Percentiles rank a stretch among this genome's conserved stretches.
Evolutionary conservation across 179 eudicot species (phyloP).

Genomic region (Silene noctiflora): DNA sequence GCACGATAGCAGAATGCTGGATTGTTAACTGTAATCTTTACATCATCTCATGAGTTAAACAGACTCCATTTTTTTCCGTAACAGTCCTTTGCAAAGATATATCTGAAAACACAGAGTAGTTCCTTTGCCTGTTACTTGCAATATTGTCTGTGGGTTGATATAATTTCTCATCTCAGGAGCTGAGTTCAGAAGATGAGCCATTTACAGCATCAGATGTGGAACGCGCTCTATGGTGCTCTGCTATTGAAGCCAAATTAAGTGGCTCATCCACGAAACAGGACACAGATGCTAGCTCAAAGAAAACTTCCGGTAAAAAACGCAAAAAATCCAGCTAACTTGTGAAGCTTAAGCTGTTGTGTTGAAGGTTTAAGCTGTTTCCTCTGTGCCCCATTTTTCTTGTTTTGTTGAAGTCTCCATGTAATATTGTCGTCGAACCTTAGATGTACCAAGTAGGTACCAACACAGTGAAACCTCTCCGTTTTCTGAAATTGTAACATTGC

Average conservation of each 20-base stretch:
- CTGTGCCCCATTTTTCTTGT: not conserved
- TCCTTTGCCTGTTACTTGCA: not conserved
- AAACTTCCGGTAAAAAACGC: constrained; percentile 47
- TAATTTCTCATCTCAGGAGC: constrained; percentile 37
- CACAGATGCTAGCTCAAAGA: constrained; percentile 28
- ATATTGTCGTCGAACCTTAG: no score
- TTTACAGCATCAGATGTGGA: constrained; percentile 85
- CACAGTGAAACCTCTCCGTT: no score
- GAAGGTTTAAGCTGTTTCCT: not conserved
- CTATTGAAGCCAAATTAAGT: constrained; percentile 47
- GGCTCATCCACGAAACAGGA: constrained; percentile 25
- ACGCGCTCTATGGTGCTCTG: constrained; percentile 75
- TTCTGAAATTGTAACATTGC: no score
- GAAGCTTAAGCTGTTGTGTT: not conserved
- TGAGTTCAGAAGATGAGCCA: constrained; percentile 43
- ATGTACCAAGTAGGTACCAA: no score
- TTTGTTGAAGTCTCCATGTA: not conserved
- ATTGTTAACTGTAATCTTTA: not conserved
- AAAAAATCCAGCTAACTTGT: constrained; percentile 23
- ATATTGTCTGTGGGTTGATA: not conserved
- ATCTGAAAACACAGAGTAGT: no score
- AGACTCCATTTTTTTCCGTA: no score
- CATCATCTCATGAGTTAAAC: no score
- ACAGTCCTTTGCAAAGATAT: no score
- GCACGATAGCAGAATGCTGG: not conserved